A percentile compares a stretch with the other conserved stretches of the same genome.
These are phyloP conservation scores for Penicillium sp. DNA, from an alignment of 2,329 filamentous ascomycete species.

Conservation along the genomic window DNA sequence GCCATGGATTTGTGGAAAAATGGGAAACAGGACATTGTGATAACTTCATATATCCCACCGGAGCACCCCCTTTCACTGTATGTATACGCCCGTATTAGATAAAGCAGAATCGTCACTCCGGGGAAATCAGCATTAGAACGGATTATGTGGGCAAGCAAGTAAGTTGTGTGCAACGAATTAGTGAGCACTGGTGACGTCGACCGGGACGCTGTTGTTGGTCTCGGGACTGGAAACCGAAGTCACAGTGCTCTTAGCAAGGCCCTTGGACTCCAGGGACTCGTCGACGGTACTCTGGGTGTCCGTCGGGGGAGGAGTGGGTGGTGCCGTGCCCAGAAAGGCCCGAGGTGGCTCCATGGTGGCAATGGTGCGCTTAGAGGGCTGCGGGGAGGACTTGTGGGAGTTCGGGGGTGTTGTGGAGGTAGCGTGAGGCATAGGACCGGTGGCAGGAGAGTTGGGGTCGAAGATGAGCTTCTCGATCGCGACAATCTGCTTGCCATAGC, in stretches of 20 bases:
- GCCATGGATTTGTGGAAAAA: slow-evolving; percentile 27
- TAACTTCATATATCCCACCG: slow-evolving; percentile 31
- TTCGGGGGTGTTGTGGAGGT: slow-evolving; percentile 37
- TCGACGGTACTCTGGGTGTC: slow-evolving; percentile 60
- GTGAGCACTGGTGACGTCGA: slow-evolving; percentile 25
- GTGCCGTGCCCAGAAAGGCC: slow-evolving; percentile 50
- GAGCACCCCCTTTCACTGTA: slow-evolving; percentile 30
- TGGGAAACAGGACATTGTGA: slow-evolving; percentile 23
- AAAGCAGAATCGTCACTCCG: slow-evolving; percentile 19
- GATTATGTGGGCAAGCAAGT: slow-evolving; percentile 23
- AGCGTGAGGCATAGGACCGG: slow-evolving; percentile 26
- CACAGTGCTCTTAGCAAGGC: slow-evolving; percentile 32
- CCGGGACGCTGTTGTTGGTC: slow-evolving; percentile 24
- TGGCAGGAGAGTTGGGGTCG: slow-evolving; percentile 26
- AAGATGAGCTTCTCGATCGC: slow-evolving; percentile 57
- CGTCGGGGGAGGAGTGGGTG: slow-evolving; percentile 63
- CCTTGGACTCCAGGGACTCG: slow-evolving; percentile 37
- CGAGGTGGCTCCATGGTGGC: slow-evolving; percentile 36
- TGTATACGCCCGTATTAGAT: slow-evolving; percentile 38
- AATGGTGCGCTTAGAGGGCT: slow-evolving; percentile 32
- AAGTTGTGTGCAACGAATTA: slow-evolving; percentile 26
- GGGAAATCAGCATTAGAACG: slow-evolving; percentile 21
- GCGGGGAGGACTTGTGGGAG: slow-evolving; percentile 39
- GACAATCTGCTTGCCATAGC: slow-evolving; percentile 61
- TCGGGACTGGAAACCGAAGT: slow-evolving; percentile 31